Evolutionary conservation across 176 grass and related monocot genomes (phyloP).

Genomic region (Panicum miliaceum): DNA sequence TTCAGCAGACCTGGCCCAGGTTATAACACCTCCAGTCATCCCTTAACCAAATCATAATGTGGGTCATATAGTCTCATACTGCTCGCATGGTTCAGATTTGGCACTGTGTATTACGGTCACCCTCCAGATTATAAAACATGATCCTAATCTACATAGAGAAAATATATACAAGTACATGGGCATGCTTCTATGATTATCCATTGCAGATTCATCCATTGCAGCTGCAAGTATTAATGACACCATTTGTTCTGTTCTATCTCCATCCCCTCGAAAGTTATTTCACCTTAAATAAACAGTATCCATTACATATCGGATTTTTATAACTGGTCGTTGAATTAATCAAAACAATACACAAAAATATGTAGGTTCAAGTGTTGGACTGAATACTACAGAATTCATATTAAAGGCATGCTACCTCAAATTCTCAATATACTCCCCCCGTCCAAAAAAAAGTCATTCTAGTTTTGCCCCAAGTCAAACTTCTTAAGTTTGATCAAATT

Average conservation of each 20-base stretch:
- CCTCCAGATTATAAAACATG: background rate
- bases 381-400: background rate
- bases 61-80: background rate
- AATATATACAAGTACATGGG: background rate
- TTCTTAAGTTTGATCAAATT: no score
- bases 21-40: background rate
- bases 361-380: background rate
- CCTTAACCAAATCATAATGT: constrained; percentile 1
- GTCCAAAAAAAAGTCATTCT: no score
- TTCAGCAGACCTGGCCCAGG: background rate
- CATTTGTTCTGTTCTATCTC: background rate
- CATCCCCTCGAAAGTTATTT: background rate
- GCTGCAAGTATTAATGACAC: background rate
- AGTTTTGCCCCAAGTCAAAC: no score
- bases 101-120: background rate
- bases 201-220: constrained; percentile 5
- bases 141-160: background rate
- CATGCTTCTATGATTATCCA: background rate
- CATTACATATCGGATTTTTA: background rate
- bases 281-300: background rate
- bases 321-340: background rate
- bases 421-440: background rate
- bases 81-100: background rate
- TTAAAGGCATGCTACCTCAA: background rate
- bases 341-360: background rate